Evolutionary conservation across 75 land plant genomes (phyloP).

Genomic region (Azolla pinnata): DNA sequence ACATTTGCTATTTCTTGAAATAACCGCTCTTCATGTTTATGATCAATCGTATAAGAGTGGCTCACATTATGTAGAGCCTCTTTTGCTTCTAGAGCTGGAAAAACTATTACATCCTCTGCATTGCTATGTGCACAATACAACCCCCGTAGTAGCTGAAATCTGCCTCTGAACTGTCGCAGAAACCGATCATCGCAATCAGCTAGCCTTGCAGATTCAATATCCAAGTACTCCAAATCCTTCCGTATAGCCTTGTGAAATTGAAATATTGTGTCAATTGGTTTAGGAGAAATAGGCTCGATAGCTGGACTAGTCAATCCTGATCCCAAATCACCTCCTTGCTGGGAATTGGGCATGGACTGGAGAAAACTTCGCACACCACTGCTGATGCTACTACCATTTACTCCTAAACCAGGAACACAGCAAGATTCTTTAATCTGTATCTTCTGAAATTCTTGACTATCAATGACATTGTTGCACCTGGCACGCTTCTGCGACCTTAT

Average conservation of each 20-base stretch:
- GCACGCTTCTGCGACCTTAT: too few relatives aligned
- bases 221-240: slow-evolving; percentile 59
- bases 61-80: slow-evolving; percentile 56
- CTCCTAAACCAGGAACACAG: slow-evolving; percentile 24
- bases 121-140: slow-evolving; percentile 60
- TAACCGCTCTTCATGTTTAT: slow-evolving; percentile 48
- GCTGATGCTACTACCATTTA: slow-evolving; percentile 12
- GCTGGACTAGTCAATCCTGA: slow-evolving; percentile 25
- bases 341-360: slow-evolving; percentile 7
- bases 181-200: slow-evolving; percentile 30
- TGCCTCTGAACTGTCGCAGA: slow-evolving; percentile 32
- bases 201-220: slow-evolving; percentile 38
- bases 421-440: slow-evolving; percentile 1
- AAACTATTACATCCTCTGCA: slow-evolving; percentile 68
- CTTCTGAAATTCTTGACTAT: too few relatives aligned
- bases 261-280: slow-evolving; percentile 42
- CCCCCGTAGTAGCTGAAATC: slow-evolving; percentile 44
- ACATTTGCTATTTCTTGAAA: slow-evolving; percentile 39
- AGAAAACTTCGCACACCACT: slow-evolving; percentile 12
- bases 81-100: slow-evolving; percentile 69
- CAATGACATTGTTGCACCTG: too few relatives aligned
- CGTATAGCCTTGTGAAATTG: slow-evolving; percentile 66
- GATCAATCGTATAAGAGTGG: slow-evolving; percentile 59
- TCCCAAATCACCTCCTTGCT: slow-evolving; percentile 19
- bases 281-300: slow-evolving; percentile 13